Base-by-base conservation (phyloP, 495 filamentous ascomycete species). In the Neurospora sp. region DNA sequence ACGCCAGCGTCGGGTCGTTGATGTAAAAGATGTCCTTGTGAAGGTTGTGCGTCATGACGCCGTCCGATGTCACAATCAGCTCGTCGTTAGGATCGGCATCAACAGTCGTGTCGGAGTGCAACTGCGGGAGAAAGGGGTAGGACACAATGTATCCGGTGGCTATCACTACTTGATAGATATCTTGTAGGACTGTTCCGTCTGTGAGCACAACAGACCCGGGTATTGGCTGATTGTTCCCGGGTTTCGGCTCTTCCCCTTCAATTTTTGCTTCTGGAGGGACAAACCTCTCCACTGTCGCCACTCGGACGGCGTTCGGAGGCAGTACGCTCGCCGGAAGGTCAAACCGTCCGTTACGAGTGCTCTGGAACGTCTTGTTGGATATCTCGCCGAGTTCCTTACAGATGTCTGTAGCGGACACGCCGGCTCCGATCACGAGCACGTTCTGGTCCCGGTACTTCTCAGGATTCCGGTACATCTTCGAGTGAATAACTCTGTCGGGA, bases 11-110 rank as follows among this genome's bases (percentile, higher is more conserved):
- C 0, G 90, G 89, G 71, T 91, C 89, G 0, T 86, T 84, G 59
- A 91, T 91, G 75, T 90, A 92, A 76, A 91, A 91, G 4, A 91
- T 87, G 74, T 92, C 89, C 48, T 87, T 86, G 79, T 91, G 87
- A 5, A 92, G 75, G 75, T 93, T 92, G 77, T 92, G 89, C n/a
- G 89, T 77, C 76, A 89, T 89, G 4, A 82, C 85, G 0, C 90
- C 90, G 72, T 91, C 88, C 0, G 78, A 74, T 5, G 90, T 91
- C 1, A 92, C 85, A 5, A 93, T 77, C 1, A 87, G 78, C 4
- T 78, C 83, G 3, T 88, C 84, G 62, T 82, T 79, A 0, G 89
- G 85, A 1, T 85, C 74, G 31, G 77, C 72, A 66, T 72, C 78
- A 9, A 76, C 41, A 18, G 77, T 35, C 0, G 70, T 70, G 6